Conservation (phyloP, 805 yeast species). For the Spathaspora hagerdaliae region DNA sequence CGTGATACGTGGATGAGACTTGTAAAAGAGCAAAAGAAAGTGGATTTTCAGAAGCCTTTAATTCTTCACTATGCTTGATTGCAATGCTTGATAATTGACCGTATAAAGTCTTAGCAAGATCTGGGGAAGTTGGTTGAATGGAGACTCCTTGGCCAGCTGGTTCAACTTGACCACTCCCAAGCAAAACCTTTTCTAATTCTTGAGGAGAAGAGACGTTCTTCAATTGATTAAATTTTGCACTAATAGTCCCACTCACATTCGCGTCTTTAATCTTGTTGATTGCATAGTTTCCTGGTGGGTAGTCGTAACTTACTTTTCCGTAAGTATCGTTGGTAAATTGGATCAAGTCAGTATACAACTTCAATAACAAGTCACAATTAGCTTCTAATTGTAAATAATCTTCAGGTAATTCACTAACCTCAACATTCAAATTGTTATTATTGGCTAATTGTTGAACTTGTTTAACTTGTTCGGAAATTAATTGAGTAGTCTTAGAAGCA, state of each 20-base stretch:
- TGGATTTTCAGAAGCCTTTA: slow-evolving; percentile 43
- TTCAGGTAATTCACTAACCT: slow-evolving; percentile 68
- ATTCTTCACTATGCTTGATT: slow-evolving; percentile 44
- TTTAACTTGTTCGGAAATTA: slow-evolving; percentile 61
- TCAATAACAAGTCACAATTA: slow-evolving; percentile 61
- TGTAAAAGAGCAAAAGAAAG: slow-evolving; percentile 52
- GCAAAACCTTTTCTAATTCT: slow-evolving; percentile 58
- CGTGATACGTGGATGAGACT: slow-evolving; percentile 53
- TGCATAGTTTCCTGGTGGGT: slow-evolving; percentile 61
- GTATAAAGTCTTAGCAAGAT: slow-evolving; percentile 66
- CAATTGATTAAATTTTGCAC: slow-evolving; percentile 54
- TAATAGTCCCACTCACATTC: slow-evolving; percentile 54
- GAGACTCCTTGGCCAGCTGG: slow-evolving; percentile 15
- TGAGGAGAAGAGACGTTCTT: slow-evolving; percentile 62
- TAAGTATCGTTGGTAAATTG: slow-evolving; percentile 49
- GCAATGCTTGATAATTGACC: slow-evolving; percentile 65
- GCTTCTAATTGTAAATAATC: slow-evolving; percentile 67
- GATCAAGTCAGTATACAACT: slow-evolving; percentile 50
- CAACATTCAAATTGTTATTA: slow-evolving; percentile 39
- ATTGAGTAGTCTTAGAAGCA: slow-evolving; percentile 55
- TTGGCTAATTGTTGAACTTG: slow-evolving; percentile 40
- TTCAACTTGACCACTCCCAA: slow-evolving; percentile 20
- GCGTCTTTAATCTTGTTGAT: slow-evolving; percentile 58
- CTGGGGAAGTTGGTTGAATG: slow-evolving; percentile 28
- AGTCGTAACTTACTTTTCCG: slow-evolving; percentile 73